Evolutionary conservation across 495 filamentous ascomycete species (phyloP).

Genomic region (Aspergillus carlsbadensis): DNA sequence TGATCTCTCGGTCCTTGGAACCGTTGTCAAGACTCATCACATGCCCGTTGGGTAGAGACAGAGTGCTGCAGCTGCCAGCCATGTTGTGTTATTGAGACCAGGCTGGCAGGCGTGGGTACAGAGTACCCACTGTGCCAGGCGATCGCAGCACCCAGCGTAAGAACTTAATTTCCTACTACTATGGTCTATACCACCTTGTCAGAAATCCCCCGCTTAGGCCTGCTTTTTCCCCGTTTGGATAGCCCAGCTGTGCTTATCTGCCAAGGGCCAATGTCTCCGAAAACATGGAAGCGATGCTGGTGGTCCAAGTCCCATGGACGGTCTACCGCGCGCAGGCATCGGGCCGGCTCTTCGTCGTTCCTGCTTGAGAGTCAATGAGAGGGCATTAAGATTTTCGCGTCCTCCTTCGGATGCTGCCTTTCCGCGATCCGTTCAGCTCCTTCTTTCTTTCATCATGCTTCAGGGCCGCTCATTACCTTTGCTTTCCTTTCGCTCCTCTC

Average conservation of each 20-base stretch:
- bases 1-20: too few relatives aligned
- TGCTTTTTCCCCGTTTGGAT: neutral
- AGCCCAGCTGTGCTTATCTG: neutral
- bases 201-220: neutral
- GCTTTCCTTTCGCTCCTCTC: neutral
- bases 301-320: neutral
- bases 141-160: neutral
- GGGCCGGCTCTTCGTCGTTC: slow-evolving; percentile 4
- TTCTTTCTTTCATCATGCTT: neutral
- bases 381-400: neutral
- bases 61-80: neutral
- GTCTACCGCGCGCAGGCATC: neutral
- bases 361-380: slow-evolving; percentile 10
- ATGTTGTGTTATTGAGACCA: neutral
- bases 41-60: too few relatives aligned
- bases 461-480: neutral
- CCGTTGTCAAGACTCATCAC: neutral
- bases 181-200: neutral
- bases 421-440: slow-evolving; percentile 12
- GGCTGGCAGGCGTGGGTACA: neutral
- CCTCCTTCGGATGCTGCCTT: slow-evolving; percentile 1
- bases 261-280: slow-evolving; percentile 1
- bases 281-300: neutral
- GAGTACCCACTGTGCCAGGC: neutral
- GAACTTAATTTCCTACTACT: neutral